Conservation (phyloP, 2,329 filamentous ascomycete genomes). For the Pseudonectria buxi region DNA sequence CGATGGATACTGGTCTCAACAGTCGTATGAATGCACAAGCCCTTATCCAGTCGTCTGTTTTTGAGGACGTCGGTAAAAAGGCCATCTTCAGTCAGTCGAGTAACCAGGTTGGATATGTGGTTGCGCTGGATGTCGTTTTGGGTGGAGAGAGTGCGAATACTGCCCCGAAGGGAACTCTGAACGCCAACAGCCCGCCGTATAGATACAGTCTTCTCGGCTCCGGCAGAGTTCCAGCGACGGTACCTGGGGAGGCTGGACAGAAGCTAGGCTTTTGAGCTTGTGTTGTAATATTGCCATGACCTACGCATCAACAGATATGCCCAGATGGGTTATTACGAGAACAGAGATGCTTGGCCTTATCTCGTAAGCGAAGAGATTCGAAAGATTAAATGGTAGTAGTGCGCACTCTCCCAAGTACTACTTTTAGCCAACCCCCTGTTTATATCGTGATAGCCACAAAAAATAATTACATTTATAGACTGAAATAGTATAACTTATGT, state of each 20-base stretch:
- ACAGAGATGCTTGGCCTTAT: no score
- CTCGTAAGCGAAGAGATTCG: no score
- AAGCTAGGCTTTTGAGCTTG: constrained; percentile 7
- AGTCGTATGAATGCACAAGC: constrained; percentile 18
- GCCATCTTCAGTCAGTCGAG: constrained; percentile 19
- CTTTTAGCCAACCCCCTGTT: no score
- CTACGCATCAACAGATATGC: no score
- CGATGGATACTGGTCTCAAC: constrained; percentile 20
- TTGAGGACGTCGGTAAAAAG: constrained; percentile 18
- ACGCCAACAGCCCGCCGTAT: constrained; percentile 6
- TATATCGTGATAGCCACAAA: no score
- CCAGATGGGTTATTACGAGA: no score
- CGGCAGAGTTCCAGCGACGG: constrained; percentile 7
- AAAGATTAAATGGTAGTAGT: no score
- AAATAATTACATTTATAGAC: no score
- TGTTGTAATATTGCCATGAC: no score
- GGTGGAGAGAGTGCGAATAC: constrained; percentile 12
- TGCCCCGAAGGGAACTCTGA: constrained; percentile 7
- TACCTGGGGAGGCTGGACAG: constrained; percentile 12
- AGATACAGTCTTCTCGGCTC: constrained; percentile 11
- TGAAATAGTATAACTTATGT: no score
- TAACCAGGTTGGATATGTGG: constrained; percentile 8
- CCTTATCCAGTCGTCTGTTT: constrained; percentile 17
- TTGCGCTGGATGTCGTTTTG: constrained; percentile 11
- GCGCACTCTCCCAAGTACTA: no score